Evolutionary conservation across 805 yeast genomes (phyloP).

Genomic region (Candida bentonensis): DNA sequence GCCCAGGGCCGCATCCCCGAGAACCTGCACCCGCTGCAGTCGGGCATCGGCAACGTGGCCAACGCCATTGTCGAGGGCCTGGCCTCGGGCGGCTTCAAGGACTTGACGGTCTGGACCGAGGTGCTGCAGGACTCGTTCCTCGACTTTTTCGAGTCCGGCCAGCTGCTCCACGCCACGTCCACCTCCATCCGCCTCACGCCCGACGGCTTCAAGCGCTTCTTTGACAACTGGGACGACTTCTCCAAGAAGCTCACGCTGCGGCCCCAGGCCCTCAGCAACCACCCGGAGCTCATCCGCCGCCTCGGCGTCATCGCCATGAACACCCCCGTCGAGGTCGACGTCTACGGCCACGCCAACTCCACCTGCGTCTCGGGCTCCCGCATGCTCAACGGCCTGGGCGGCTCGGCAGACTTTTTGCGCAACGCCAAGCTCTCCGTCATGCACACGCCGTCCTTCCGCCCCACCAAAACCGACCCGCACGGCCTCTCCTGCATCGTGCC

Average conservation of each 20-base stretch:
- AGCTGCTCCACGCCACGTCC: conserved; percentile 87
- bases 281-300: conserved; percentile 93
- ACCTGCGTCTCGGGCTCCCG: conserved; percentile 93
- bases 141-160: conserved; percentile 86
- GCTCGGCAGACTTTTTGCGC: conserved; percentile 93
- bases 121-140: conserved; percentile 96
- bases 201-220: conserved; percentile 76
- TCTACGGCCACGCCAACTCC: conserved; percentile 96
- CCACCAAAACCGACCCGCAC: conserved; percentile 81
- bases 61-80: conserved; percentile 96
- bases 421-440: conserved; percentile 92
- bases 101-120: conserved; percentile 94
- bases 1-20: conserved; percentile 80
- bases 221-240: conserved; percentile 79
- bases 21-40: conserved; percentile 87
- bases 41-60: conserved; percentile 97
- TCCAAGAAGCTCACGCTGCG: conserved; percentile 74
- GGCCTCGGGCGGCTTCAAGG: conserved; percentile 72
- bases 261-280: conserved; percentile 90
- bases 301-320: conserved; percentile 98
- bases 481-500: conserved; percentile 97
- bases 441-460: conserved; percentile 97
- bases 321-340: conserved; percentile 97
- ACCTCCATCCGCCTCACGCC: conserved; percentile 91
- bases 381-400: conserved; percentile 97